A percentile compares a stretch with the other conserved stretches of the same genome.
Conservation (phyloP, 2,329 filamentous ascomycete species). For the Fusarium annulatum region DNA sequence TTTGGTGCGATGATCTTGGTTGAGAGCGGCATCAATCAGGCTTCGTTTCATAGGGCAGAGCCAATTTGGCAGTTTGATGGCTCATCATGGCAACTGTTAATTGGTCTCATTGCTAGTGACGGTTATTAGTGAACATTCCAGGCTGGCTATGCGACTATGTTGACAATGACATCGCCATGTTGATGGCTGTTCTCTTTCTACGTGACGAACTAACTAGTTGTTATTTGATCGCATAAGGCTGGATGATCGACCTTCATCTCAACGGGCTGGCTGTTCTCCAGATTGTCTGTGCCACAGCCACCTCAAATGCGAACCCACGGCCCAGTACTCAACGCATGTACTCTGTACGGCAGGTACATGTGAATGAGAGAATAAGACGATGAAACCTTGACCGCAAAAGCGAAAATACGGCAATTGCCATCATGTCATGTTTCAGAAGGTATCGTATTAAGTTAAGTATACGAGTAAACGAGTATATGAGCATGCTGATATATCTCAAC, state of each 20-base stretch:
- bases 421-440: neutral
- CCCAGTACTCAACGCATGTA: conserved; percentile 16
- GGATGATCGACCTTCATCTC: conserved; percentile 15
- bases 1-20: conserved; percentile 30
- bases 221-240: conserved; percentile 19
- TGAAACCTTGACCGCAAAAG: conserved; percentile 16
- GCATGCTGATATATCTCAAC: conserved; percentile 1
- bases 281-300: neutral
- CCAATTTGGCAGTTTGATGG: conserved; percentile 14
- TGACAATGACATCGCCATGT: neutral
- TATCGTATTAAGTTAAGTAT: neutral
- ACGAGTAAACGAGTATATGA: neutral
- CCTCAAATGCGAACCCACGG: conserved; percentile 2
- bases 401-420: neutral
- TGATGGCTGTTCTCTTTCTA: conserved; percentile 3
- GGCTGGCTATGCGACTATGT: neutral
- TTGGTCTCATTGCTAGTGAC: neutral
- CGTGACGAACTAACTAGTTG: neutral
- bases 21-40: conserved; percentile 27
- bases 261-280: conserved; percentile 1
- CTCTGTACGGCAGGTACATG: neutral
- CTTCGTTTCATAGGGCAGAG: conserved; percentile 31
- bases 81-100: conserved; percentile 5
- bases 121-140: neutral
- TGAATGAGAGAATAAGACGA: conserved; percentile 6